Base-by-base conservation (phyloP, 345 rosid genomes). In the Salix purpurea region DNA sequence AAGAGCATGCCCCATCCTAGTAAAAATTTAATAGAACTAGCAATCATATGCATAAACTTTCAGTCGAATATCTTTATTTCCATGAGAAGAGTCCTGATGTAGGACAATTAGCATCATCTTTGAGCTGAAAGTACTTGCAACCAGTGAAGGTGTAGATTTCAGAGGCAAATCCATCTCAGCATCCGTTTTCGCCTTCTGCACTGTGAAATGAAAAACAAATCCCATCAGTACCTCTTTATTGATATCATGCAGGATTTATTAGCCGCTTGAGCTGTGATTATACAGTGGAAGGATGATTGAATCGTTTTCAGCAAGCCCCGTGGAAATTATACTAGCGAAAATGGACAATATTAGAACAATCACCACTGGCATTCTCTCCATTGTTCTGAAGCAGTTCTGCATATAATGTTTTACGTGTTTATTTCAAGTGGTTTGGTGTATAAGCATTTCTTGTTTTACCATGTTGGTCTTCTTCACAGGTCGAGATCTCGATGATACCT, bases 401-500 rank as follows among this genome's bases (percentile, higher is more conserved):
- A 10, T 58, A 9, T 56, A n/a, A 7, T 58, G 7, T 7, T 58
- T 58, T 58, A 58, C 6, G 28, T 58, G 6, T 58, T 68, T 68
- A 37, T 68, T 28, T 44, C 46, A 12, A 69, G 42, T 23, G 8
- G 15, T 21, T n/a, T 18, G 13, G 30, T 3, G 21, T 69, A n/a
- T 69, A 42, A 42, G 32, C 50, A 42, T 69, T 69, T 69, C 52
- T 12, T 65, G 14, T 18, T 58, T 65, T 46, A 24, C n/a, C 24
- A 6, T 70, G 65, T 58, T 50, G 70, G 18, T 72, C 34, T 23
- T 30, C 61, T 75, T 60, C 32, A 15, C 72, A 96, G 98, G 99
- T 50, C 96, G 97, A 21, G 96, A 96, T 91, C 94, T 93, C 37
- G 99, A 96, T 73, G 99, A 96, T 69, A 91, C 99, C 50, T 96